Evolutionary conservation across 1,284 basidiomycete species (phyloP), one percentile per base, ranked within the genome.

Genomic region (Fistulinella cinereoalba): DNA sequence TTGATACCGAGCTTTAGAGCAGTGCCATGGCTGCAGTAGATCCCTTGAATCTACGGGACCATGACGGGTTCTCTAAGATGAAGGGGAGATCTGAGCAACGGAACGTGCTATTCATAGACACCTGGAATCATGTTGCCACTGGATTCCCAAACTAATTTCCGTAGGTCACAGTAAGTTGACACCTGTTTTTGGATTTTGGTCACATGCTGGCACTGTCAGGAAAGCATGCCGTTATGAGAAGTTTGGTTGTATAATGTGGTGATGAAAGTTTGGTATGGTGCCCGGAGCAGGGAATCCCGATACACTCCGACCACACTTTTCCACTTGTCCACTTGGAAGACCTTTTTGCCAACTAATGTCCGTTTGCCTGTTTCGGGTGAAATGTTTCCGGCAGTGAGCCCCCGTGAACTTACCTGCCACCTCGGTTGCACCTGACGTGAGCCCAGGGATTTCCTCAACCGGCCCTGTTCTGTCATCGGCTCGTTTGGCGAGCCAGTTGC

Each of bases 341-440:
- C 11, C 15, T n/a, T 37, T 41, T 38, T 36, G 36, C 24, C 33
- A 51, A 33, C 16, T 2, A 25, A 28, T 19, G 8, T 21, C 29
- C 22, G 16, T 16, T 7, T 28, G 13, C 27, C 4, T 25, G 32
- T 50, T 44, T 50, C 19, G 39, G 47, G 10, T n/a, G 7, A 9
- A 4, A 13, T 37, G 15, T 38, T 36, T 37, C 25, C 21, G 41
- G 42, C n/a, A 43, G 6, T 25, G 18, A 21, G 33, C 4, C 31
- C 32, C 33, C 33, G 33, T 34, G 33, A 34, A 21, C 18, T 19
- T 6, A 2, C 19, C 11, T 34, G 33, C 33, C 18, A 34, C 18
- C 18, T 34, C 33, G 51, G 36, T 36, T 39, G 41, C n/a, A n/a
- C n/a, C n/a, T 59, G 57, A 58, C 27, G 4, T 16, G 24, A 19